Conservation (phyloP, 768 basidiomycete genomes). For the Macrolepiota albuminosa region DNA sequence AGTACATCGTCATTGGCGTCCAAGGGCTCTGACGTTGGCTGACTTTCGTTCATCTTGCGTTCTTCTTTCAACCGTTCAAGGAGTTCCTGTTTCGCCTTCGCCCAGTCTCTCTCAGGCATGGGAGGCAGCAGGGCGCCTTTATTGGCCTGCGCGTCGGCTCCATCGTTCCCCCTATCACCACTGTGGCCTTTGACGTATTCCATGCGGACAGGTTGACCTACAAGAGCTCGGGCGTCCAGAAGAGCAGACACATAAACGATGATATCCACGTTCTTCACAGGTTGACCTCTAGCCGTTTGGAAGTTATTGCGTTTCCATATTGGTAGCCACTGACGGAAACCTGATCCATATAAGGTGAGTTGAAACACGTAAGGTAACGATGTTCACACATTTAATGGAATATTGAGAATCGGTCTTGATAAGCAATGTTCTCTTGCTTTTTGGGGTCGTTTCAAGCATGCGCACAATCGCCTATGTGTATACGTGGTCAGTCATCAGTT, state of each 20-base stretch:
- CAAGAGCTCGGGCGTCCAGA: conserved; percentile 44
- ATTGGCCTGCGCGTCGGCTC: conserved; percentile 73
- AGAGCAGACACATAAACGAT: conserved; percentile 68
- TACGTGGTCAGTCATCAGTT: not conserved
- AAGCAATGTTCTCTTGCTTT: conserved; percentile 47
- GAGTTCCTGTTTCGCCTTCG: conserved; percentile 21
- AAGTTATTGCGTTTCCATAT: conserved; percentile 62
- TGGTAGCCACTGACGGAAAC: conserved; percentile 61
- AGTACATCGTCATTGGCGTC: conserved; percentile 1
- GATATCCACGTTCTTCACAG: conserved; percentile 69
- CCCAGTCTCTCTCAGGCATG: conserved; percentile 59
- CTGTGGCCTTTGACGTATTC: conserved; percentile 77
- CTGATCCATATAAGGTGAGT: conserved; percentile 30
- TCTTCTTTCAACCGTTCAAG: conserved; percentile 5
- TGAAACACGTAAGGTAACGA: conserved; percentile 6
- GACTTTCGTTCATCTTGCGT: not conserved
- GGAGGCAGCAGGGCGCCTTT: conserved; percentile 39
- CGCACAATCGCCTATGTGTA: conserved; percentile 72
- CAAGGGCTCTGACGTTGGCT: not conserved
- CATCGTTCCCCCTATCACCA: conserved; percentile 81
- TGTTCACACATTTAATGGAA: conserved; percentile 63
- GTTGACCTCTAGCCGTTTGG: conserved; percentile 37
- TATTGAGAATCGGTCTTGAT: conserved; percentile 89
- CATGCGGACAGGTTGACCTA: conserved; percentile 55
- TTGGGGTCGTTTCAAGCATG: conserved; percentile 69